Evolutionary conservation across 2,329 filamentous ascomycete genomes (phyloP).

Genomic region (Fusarium sp.): DNA sequence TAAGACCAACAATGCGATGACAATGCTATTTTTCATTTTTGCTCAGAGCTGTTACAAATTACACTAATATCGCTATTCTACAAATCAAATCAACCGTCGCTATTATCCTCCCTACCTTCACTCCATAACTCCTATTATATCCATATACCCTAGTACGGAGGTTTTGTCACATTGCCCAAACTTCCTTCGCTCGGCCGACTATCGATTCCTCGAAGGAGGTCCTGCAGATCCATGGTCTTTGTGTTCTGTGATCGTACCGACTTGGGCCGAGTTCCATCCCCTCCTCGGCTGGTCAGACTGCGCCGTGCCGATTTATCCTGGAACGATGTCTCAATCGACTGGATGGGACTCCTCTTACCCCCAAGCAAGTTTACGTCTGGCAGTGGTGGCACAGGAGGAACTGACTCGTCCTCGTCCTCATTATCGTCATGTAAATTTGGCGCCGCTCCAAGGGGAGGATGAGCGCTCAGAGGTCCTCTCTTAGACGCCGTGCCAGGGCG

Average conservation of each 20-base stretch:
- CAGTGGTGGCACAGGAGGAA: constrained; percentile 68
- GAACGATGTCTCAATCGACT: constrained; percentile 45
- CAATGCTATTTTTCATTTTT: constrained; percentile 23
- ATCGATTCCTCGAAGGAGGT: constrained; percentile 63
- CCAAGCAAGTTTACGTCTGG: constrained; percentile 52
- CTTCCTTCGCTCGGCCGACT: constrained; percentile 58
- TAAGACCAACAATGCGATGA: neutral
- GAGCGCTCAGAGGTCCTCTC: constrained; percentile 57
- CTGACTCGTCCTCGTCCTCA: constrained; percentile 50
- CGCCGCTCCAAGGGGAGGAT: constrained; percentile 50
- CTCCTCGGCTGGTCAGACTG: constrained; percentile 56
- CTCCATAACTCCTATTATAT: constrained; percentile 24
- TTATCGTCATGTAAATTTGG: constrained; percentile 46
- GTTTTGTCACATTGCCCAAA: constrained; percentile 58
- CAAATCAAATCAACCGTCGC: constrained; percentile 29
- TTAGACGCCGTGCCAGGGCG: constrained; percentile 51
- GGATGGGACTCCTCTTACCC: constrained; percentile 44
- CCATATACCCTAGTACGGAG: constrained; percentile 56
- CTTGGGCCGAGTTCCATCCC: constrained; percentile 51
- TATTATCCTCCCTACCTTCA: constrained; percentile 16
- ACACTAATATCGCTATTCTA: constrained; percentile 29
- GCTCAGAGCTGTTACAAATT: constrained; percentile 21
- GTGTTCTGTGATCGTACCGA: constrained; percentile 49
- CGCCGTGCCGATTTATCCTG: constrained; percentile 53
- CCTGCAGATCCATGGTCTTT: constrained; percentile 58